Conservation (phyloP, 805 yeast genomes). For the Maudiozyma bulderi region DNA sequence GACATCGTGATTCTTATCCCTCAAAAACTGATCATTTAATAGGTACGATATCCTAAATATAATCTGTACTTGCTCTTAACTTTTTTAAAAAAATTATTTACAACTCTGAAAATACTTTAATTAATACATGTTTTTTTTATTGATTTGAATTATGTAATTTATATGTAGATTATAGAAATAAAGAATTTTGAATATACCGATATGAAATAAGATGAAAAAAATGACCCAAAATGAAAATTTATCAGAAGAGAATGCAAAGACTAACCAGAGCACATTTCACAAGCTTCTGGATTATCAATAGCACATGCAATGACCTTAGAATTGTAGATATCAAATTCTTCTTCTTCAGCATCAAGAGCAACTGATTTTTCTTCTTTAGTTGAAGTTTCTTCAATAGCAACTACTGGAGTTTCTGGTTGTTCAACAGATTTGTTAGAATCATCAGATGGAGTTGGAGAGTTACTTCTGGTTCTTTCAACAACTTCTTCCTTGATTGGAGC, state of each 20-base stretch:
- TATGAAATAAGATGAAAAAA: constrained; percentile 1
- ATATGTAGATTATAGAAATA: neutral
- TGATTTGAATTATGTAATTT: neutral
- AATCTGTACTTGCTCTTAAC: no score
- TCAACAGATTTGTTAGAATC: constrained; percentile 13
- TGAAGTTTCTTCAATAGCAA: constrained; percentile 21
- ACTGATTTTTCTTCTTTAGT: constrained; percentile 32
- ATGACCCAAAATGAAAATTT: constrained; percentile 2
- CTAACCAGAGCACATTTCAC: constrained; percentile 98
- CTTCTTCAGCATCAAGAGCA: constrained; percentile 28
- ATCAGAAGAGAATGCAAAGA: neutral
- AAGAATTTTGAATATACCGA: neutral
- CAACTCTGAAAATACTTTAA: no score
- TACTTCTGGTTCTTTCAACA: constrained; percentile 15
- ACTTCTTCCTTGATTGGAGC: constrained; percentile 7
- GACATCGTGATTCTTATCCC: no score
- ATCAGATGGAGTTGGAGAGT: constrained; percentile 29
- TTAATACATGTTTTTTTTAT: neutral
- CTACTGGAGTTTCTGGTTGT: constrained; percentile 24
- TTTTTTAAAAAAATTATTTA: no score
- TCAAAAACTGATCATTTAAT: no score
- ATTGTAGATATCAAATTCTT: constrained; percentile 76
- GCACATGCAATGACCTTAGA: constrained; percentile 95
- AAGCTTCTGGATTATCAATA: constrained; percentile 91
- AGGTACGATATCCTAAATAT: no score